Evolutionary conservation across 164 flowering plant genomes (phyloP), one percentile per base, ranked within the genome.

Genomic region (Liquidambar formosana): DNA sequence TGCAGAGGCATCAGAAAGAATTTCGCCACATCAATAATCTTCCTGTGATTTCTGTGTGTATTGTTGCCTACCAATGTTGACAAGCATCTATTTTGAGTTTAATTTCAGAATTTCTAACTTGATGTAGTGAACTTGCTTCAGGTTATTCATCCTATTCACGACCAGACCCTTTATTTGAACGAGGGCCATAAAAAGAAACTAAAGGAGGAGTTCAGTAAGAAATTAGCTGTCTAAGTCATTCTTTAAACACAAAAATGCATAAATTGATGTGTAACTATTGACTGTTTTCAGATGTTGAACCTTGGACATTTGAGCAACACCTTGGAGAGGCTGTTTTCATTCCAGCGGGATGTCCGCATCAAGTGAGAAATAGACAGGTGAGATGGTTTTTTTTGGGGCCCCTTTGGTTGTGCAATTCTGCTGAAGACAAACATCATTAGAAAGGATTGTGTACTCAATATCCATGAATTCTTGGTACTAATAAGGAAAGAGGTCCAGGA

Each of bases 331-430:
- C 96, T 57, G 92, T 90, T 51, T 84, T 90, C 68, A 88, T 90
- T 72, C 96, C 93, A 52, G 96, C 96, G 13, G 93, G 96, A 28
- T 90, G 96, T 66, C 93, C 96, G 10, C 94, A 91, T 83, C 97
- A 91, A 88, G 93, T 91, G 63, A 82, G 94, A 77, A 91, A 91
- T 78, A 79, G 83, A 72, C 75, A 82, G 93, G 97, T 88, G 51
- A 66, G 75, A 13, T n/a, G 12, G 12, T 56, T 27, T 56, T 56
- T 56, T 22, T 8, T 5, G 3, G 26, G 28, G 2, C 59, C 41
- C 57, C 8, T 10, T 53, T 8, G 23, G 46, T 44, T 44, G 8
- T n/a, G n/a, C n/a, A n/a, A n/a, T n/a, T n/a, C n/a, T n/a, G n/a
- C n/a, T n/a, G n/a, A n/a, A n/a, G n/a, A n/a, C n/a, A n/a, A n/a